phyloP scores from a whole-genome alignment of 768 basidiomycete species.

The Hysterangium stoloniferum region DNA sequence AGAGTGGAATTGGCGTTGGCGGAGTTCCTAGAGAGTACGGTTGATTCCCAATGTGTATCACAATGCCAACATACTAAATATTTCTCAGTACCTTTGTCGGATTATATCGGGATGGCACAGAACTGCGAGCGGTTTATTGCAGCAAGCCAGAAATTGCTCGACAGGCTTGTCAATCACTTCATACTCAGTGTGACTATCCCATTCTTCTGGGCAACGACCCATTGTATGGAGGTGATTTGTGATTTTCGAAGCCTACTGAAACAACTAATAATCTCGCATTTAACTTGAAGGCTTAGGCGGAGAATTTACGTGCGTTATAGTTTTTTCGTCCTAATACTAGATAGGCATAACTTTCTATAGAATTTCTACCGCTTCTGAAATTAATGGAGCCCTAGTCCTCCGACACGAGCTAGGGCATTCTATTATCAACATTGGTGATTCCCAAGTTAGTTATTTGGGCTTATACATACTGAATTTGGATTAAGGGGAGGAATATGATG shows the following conservation, averaged over 20 bases:
- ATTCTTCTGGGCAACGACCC: slow-evolving; percentile 76
- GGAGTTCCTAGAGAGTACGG: slow-evolving; percentile 63
- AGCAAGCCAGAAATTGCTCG: slow-evolving; percentile 56
- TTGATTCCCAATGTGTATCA: background rate
- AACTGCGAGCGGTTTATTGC: slow-evolving; percentile 67
- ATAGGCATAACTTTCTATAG: slow-evolving; percentile 27
- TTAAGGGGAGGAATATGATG: slow-evolving; percentile 81
- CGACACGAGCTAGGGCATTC: slow-evolving; percentile 18
- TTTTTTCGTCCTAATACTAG: background rate
- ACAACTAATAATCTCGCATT: background rate
- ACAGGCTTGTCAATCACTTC: slow-evolving; percentile 56
- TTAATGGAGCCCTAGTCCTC: slow-evolving; percentile 68
- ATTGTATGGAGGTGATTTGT: slow-evolving; percentile 57
- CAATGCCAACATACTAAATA: slow-evolving; percentile 3
- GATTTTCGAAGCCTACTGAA: background rate
- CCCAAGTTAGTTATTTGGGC: background rate
- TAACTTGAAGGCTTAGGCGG: slow-evolving; percentile 66
- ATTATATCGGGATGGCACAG: slow-evolving; percentile 70
- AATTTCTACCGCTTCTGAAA: slow-evolving; percentile 64
- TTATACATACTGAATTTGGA: slow-evolving; percentile 19
- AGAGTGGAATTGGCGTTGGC: slow-evolving; percentile 68
- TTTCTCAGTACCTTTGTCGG: slow-evolving; percentile 66
- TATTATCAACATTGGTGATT: slow-evolving; percentile 22
- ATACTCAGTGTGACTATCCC: slow-evolving; percentile 60
- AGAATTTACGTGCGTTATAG: slow-evolving; percentile 56